Percentiles rank a stretch among this genome's conserved stretches.
phyloP scores from a whole-genome alignment of 345 rosid species.

The Sapria himalayana region DNA sequence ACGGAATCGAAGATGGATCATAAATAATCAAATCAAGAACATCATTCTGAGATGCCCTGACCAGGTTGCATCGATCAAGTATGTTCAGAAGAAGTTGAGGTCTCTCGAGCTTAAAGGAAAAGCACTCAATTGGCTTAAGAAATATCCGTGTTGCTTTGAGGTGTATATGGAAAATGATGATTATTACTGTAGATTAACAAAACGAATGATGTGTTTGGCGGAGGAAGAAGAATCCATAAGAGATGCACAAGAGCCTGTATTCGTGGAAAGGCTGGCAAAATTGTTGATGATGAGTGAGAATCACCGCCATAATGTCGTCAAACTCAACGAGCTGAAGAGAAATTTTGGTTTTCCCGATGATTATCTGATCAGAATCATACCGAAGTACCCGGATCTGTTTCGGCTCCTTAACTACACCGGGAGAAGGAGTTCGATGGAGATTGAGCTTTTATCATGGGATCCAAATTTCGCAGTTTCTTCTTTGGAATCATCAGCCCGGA shows the following conservation, averaged over 20 bases:
- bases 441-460: slow-evolving; percentile 60
- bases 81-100: slow-evolving; percentile 78
- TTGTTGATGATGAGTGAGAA: slow-evolving; percentile 69
- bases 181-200: slow-evolving; percentile 43
- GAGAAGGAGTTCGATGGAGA: slow-evolving; percentile 84
- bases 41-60: slow-evolving; percentile 54
- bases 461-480: slow-evolving; percentile 51
- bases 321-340: slow-evolving; percentile 49
- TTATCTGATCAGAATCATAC: slow-evolving; percentile 49
- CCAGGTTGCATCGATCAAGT: slow-evolving; percentile 30
- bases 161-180: slow-evolving; percentile 41
- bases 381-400: slow-evolving; percentile 41
- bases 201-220: slow-evolving; percentile 47
- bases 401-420: slow-evolving; percentile 43
- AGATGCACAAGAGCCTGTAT: slow-evolving; percentile 41
- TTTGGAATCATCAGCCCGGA: slow-evolving; percentile 36
- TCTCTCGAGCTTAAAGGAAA: slow-evolving; percentile 89
- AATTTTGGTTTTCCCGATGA: slow-evolving; percentile 77
- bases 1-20: slow-evolving; percentile 68
- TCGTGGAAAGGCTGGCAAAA: slow-evolving; percentile 37
- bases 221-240: slow-evolving; percentile 65
- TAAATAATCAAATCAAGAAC: slow-evolving; percentile 75
- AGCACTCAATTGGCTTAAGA: slow-evolving; percentile 77
- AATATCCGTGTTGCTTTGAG: slow-evolving; percentile 80
- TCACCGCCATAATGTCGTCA: slow-evolving; percentile 51